Evolutionary conservation across 257 asterid species (phyloP), one percentile per base, ranked within the genome.

Genomic region (Lycium barbarum): DNA sequence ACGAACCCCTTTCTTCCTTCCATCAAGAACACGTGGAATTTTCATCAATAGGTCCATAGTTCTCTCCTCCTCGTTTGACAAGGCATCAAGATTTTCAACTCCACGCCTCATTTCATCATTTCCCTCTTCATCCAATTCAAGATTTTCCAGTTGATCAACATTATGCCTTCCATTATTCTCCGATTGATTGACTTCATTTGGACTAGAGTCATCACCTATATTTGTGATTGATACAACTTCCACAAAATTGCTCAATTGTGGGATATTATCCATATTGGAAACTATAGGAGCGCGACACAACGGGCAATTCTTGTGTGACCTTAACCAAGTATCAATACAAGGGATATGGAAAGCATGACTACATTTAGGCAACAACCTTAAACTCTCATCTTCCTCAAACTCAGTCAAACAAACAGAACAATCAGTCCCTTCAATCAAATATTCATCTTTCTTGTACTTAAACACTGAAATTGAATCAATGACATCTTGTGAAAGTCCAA

Each of bases 321-420:
- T 86, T 6, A 95, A 43, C 99, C 99, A 95, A 17, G 93, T 91
- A 83, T 95, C 99, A 33, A 95, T 91, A 81, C 99, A 95, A 36
- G 62, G 54, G 10, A 88, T 57, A 72, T 95, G 99, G 86, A 95
- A 95, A 78, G 97, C 97, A 65, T 95, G 99, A 86, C 92, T 90
- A 79, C 98, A 95, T 61, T 94, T 95, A 0, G 98, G 98, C 89
- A 95, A 76, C 71, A 94, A 91, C 87, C 98, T 84, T n/a, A 94
- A 91, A 6, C n/a, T 83, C 85, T 94, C 99, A 53, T 88, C 88
- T 49, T 93, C 97, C 84, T 87, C 84, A 87, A 95, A 95, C 43
- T 95, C 98, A 82, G 81, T 91, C 85, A 95, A 84, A 49, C 99
- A 95, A 74, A 95, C 92, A 17, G 97, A 86, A 55, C 99, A 95